Evolutionary conservation across 208 protist genomes (phyloP), one percentile per base, ranked within the genome.

Genomic region (Acanthamoeba rhysodes): DNA sequence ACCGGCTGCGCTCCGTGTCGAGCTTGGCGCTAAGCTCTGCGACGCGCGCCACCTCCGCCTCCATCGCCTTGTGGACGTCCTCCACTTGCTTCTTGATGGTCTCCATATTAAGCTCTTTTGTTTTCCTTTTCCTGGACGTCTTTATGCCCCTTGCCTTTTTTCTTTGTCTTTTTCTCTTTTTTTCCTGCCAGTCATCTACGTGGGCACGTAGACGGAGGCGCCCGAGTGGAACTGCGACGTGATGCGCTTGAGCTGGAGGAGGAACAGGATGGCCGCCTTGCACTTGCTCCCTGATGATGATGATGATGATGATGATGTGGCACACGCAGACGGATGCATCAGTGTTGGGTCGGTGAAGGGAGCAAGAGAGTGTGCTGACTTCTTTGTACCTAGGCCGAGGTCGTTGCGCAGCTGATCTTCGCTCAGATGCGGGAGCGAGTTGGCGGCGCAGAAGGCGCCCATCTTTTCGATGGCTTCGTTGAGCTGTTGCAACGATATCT

Each of bases 201-300:
- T n/a, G 76, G n/a, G 37, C 48, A 85, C n/a, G 78, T 85, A 85
- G 48, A 85, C 12, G 0, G 78, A 62, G 18, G 78, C 48, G 78
- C 78, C 78, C 10, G 10, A 27, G 29, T 85, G 78, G 78, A 59
- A 85, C 45, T 85, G 22, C 27, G 78, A 85, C 0, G 78, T 22
- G 48, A 85, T 62, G 34, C 78, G 78, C 78, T 85, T 85, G 41
- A 85, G 78, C 16, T 85, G 78, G 27, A 85, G 18, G 4, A 85
- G 24, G 24, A 62, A 57, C 41, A 85, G 29, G 10, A 85, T 59
- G 27, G 57, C 45, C 24, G 78, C 78, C 78, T 85, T 85, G 78
- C 78, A 62, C 78, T 85, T 85, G 78, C 27, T 34, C 14, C 45
- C 78, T 53, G 18, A 85, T 80, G 66, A 62, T 62, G 55, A 22